These are phyloP conservation scores for Trichophyton equinum DNA, from an alignment of 2,329 filamentous ascomycete species.

Conservation along the genomic window DNA sequence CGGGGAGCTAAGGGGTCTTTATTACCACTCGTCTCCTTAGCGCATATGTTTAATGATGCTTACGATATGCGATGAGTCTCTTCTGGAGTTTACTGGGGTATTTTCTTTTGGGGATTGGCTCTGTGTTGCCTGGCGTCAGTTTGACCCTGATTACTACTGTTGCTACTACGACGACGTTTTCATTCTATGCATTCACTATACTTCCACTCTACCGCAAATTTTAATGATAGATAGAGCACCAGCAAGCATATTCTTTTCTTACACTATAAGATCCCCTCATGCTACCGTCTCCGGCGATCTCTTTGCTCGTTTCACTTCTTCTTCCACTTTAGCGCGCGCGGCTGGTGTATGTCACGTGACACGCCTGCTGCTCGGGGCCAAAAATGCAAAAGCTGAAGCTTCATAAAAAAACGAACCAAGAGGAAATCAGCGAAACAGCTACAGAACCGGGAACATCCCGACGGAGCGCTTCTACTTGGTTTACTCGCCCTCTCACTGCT, in stretches of 20 bases:
- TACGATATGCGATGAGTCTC: not conserved
- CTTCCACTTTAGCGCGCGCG: not conserved
- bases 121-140: not conserved
- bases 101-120: not conserved
- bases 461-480: not conserved
- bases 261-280: no score
- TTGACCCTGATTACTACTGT: no score
- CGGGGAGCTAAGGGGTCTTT: constrained; percentile 19
- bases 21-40: not conserved
- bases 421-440: not conserved
- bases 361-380: not conserved
- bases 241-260: no score
- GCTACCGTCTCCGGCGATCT: not conserved
- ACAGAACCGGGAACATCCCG: not conserved
- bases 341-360: not conserved
- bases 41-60: not conserved
- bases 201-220: no score
- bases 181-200: not conserved
- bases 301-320: not conserved
- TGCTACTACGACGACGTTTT: not conserved
- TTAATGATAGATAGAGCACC: no score
- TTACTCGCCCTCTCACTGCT: no score
- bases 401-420: not conserved
- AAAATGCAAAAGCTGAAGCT: not conserved
- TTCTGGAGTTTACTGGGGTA: constrained; percentile 2